Evolutionary conservation across 495 filamentous ascomycete species (phyloP).

Genomic region (Neurospora sublineolata): DNA sequence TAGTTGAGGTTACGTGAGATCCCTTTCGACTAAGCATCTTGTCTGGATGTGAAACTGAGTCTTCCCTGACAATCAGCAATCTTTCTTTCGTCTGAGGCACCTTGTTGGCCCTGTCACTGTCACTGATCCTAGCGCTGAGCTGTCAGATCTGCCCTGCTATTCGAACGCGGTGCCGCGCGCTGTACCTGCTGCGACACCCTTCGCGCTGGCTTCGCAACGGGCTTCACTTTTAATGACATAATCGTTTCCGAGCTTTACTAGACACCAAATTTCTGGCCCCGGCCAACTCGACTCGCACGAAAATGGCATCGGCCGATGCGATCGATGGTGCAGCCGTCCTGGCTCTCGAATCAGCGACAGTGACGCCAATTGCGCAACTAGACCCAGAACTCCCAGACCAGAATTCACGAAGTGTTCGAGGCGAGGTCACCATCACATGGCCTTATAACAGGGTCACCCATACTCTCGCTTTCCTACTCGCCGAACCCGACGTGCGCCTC

Average conservation of each 20-base stretch:
- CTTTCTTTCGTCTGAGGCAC: neutral
- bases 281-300: neutral
- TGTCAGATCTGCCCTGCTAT: neutral
- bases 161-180: too few species aligned
- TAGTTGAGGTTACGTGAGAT: neutral
- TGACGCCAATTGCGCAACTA: conserved; percentile 54
- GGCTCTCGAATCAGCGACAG: conserved; percentile 8
- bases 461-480: conserved; percentile 63
- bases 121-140: neutral
- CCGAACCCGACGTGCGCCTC: conserved; percentile 78
- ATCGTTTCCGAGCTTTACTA: neutral
- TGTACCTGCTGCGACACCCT: neutral
- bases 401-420: conserved; percentile 30
- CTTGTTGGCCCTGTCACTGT: neutral
- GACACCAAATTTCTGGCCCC: neutral
- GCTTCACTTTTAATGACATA: neutral
- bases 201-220: neutral
- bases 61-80: neutral
- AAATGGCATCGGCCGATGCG: conserved; percentile 14
- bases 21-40: neutral
- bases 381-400: conserved; percentile 39
- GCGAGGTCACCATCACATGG: conserved; percentile 77
- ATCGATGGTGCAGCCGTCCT: neutral
- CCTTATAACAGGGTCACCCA: conserved; percentile 70
- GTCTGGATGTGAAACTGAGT: neutral